Evolutionary conservation across 257 asterid species (phyloP), one percentile per base, ranked within the genome.

Genomic region (Gentiana dahurica): DNA sequence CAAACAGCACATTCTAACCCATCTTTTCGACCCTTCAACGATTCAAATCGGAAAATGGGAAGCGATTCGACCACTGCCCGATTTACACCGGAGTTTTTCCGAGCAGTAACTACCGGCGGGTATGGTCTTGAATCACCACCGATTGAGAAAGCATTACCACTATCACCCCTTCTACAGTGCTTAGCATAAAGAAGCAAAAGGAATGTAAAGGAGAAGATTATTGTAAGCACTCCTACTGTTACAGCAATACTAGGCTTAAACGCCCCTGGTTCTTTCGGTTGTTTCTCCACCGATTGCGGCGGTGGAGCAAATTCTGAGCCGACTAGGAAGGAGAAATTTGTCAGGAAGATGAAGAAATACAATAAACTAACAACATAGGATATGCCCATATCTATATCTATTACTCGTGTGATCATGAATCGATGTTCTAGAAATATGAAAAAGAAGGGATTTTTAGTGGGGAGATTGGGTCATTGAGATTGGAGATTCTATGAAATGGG

Each of bases 1-100:
- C 97, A 89, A 1, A 86, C 94, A 0, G 86, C 94, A 68, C 97
- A 89, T 57, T 89, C 97, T 0, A 89, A 74, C 11, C 88, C 95
- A 5, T 86, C 90, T 7, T 86, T 86, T 24, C 75, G 94, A 3
- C 97, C 97, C 1, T 72, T 69, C 12, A 86, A 66, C 4, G 95
- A 84, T 1, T 79, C 79, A 59, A 86, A 89, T 1, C 93, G 76
- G 71, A 89, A 89, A 15, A 82, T 54, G 1, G 95, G 97, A 1
- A 89, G 79, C 0, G 93, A 82, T 1, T 72, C 83, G 3, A 89
- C 71, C 24, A 81, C 77, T 0, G 68, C 77, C 38, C 90, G 12
- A 54, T 78, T 73, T 53, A 83, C 64, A 0, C 97, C 97, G 0
- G 94, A 80, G 60, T 80, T 73, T 36, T 73, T 60, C 24, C 86